Base-by-base conservation (phyloP, 768 basidiomycete genomes). In the Pleurotus djamor region DNA sequence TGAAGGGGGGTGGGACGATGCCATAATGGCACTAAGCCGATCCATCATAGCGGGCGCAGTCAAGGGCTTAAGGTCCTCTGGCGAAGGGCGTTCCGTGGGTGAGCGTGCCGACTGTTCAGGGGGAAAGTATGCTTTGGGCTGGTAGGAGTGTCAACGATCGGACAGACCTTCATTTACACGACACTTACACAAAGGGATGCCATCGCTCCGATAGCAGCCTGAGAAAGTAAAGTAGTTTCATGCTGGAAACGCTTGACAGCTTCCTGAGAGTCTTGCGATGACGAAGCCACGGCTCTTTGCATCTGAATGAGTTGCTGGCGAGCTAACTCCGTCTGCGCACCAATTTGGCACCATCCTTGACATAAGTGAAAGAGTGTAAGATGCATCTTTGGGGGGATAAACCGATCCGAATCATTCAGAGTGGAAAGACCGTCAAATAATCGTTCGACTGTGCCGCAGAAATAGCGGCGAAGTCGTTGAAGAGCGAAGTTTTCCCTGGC, bases 331-430 rank as follows among this genome's bases (percentile, higher is more conserved):
- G 85, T 80, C 65, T 91, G 86, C 34, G 85, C 81, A 4, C 92
- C 94, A 48, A 90, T 78, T 66, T 92, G 87, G 70, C 94, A 96
- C 95, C 95, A 97, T 66, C 95, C 93, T 71, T 96, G 93, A 64
- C 93, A 95, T 41, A 94, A 76, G 36, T 88, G 85, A 72, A 92
- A 96, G 35, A 96, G 72, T 2, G 88, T 81, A 5, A 95, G 79
- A 66, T 93, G 86, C 76, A 87, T 87, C 59, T 90, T 83, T 4
- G 81, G 76, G 1, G 90, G 86, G 54, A 91, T 83, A 67, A 92
- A 92, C 4, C 87, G 80, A 54, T 94, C 92, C 0, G 86, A 84
- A 60, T 90, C 87, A 52, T 87, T 86, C 33, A 93, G 76, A 36
- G 79, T 79, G 2, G 86, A 81, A 34, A 91, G 72, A 12, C 84